Evolutionary conservation across 2,329 filamentous ascomycete genomes (phyloP), one percentile per base, ranked within the genome.

Genomic region (Colletotrichum higginsianum): DNA sequence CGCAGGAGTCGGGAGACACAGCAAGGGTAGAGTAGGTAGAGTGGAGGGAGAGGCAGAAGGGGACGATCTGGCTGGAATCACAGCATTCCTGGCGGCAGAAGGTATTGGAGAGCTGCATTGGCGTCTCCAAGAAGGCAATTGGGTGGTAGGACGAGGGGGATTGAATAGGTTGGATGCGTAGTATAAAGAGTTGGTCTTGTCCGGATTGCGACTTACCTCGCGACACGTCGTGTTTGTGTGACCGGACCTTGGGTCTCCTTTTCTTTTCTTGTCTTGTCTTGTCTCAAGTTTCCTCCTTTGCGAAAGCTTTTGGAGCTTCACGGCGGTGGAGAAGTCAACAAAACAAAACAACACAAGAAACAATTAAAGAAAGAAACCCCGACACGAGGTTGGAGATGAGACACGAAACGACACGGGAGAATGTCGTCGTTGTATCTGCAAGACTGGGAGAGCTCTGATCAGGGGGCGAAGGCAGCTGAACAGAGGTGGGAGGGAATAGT

Each of bases 1-100:
- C 53, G 68, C 68, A 71, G 57, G 57, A 67, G 58, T 63, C 26
- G 57, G 44, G 46, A 58, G 65, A 63, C 50, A 61, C 38, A 42
- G 42, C 21, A 46, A 49, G 26, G 46, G n/a, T 40, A 50, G 35
- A 11, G 35, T 38, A 38, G 35, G 9, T 11, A 38, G 35, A 38
- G 9, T 13, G 18, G 30, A 38, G 55, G 38, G 38, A 21, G 35
- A 47, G 56, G 38, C n/a, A 21, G 35, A 47, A 49, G 21, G 47
- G 46, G 21, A 50, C 60, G 47, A 40, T 52, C 46, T 15, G 44
- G 64, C 9, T 16, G 64, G 63, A 61, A 21, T 38, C 49, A 67
- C 68, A 55, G 49, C 57, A 58, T 58, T 61, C 66, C 56, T 50
- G 40, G 44, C 35, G 42, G 30, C 46, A 42, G 40, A 46, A 56